Evolutionary conservation across 164 flowering plant genomes (phyloP).

Genomic region (Paratinospora sagittata): DNA sequence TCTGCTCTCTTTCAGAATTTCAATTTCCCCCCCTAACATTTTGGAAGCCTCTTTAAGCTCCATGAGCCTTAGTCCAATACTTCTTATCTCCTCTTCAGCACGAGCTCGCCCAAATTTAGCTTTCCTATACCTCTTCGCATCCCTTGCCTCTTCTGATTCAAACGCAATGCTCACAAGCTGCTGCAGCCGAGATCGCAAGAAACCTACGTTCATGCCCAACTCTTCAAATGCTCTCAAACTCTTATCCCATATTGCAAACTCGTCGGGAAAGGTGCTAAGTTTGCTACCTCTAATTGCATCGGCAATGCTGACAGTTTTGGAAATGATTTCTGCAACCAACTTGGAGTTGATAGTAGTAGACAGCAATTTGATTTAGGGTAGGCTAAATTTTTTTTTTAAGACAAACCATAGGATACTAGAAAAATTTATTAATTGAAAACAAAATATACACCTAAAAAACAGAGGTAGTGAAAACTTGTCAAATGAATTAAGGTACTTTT

Average conservation of each 20-base stretch:
- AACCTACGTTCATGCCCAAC: too few relatives aligned
- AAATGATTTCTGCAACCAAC: conserved; percentile 33
- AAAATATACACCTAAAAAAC: too few relatives aligned
- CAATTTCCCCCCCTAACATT: background rate
- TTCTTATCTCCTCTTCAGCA: conserved; percentile 9
- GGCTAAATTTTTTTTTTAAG: too few relatives aligned
- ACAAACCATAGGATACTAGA: too few relatives aligned
- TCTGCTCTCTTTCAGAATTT: conserved; percentile 9
- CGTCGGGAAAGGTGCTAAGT: too few relatives aligned
- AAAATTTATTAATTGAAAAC: too few relatives aligned
- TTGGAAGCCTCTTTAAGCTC: background rate
- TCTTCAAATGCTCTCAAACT: too few relatives aligned
- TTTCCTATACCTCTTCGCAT: conserved; percentile 26
- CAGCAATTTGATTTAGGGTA: too few relatives aligned
- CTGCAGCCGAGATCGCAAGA: conserved; percentile 32
- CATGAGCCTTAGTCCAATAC: background rate
- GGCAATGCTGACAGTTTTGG: conserved; percentile 30
- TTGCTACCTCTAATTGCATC: conserved; percentile 43
- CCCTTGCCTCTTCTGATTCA: conserved; percentile 29
- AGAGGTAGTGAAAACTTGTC: too few relatives aligned
- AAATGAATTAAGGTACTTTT: too few relatives aligned
- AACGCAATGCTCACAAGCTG: conserved; percentile 26
- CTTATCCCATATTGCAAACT: too few relatives aligned
- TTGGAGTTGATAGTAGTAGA: conserved; percentile 26
- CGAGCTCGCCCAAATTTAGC: conserved; percentile 22